A percentile compares a stretch with the other conserved stretches of the same genome.
Conservation (phyloP, 2,329 filamentous ascomycete species). For the Seiridium cupressi region DNA sequence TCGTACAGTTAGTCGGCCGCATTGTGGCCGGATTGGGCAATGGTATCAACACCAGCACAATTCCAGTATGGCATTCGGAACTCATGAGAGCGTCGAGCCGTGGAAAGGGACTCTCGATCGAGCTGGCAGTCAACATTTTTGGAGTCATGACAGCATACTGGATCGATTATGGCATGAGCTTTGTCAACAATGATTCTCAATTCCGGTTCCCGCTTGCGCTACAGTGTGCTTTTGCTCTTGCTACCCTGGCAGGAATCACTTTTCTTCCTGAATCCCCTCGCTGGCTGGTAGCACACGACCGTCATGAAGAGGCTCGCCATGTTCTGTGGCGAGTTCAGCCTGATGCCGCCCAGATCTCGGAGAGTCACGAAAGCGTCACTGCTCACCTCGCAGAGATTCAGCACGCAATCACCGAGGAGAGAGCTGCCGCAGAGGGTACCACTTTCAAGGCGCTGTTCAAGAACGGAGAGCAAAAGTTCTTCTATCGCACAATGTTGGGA, state of each 20-base stretch:
- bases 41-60: slow-evolving; percentile 41
- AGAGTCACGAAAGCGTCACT: not conserved
- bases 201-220: slow-evolving; percentile 45
- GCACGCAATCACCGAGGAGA: slow-evolving; percentile 36
- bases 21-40: slow-evolving; percentile 46
- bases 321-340: not conserved
- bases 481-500: slow-evolving; percentile 37
- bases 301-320: not conserved
- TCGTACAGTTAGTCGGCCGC: slow-evolving; percentile 30
- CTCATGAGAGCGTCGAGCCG: slow-evolving; percentile 17
- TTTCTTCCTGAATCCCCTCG: not conserved
- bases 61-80: slow-evolving; percentile 40
- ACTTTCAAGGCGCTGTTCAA: slow-evolving; percentile 35
- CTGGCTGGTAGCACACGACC: slow-evolving; percentile 4
- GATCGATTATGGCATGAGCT: slow-evolving; percentile 37
- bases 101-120: slow-evolving; percentile 17
- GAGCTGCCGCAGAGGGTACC: slow-evolving; percentile 29
- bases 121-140: slow-evolving; percentile 37
- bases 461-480: slow-evolving; percentile 40
- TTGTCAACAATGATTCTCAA: slow-evolving; percentile 30
- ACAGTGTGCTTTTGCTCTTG: slow-evolving; percentile 39
- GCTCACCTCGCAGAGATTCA: slow-evolving; percentile 31
- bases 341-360: too few species aligned
- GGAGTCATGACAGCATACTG: slow-evolving; percentile 33
- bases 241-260: slow-evolving; percentile 24